These are phyloP conservation scores for Antitrichia curtipendula DNA, from an alignment of 225 moss, liverwort and hornwort genomes.

Conservation along the genomic window DNA sequence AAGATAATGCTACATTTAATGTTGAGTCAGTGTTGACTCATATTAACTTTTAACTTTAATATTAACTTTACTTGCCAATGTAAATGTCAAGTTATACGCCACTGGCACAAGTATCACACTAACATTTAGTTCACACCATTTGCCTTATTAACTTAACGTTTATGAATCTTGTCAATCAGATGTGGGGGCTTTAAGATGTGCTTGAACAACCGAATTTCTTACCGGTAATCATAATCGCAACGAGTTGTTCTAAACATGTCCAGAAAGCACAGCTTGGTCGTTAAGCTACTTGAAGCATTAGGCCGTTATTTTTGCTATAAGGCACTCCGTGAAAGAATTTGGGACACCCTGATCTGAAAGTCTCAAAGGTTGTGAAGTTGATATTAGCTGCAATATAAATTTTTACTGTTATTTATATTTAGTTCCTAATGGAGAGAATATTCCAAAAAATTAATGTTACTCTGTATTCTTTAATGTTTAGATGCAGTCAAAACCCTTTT, in stretches of 20 bases:
- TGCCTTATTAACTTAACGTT: background rate
- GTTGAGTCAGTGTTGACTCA: background rate
- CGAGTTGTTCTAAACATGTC: background rate
- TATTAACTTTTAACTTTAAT: background rate
- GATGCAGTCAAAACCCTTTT: background rate
- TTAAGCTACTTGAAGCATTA: background rate
- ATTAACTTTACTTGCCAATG: background rate
- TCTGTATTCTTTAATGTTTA: background rate
- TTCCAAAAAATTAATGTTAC: background rate
- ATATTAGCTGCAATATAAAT: background rate
- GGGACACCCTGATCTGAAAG: background rate
- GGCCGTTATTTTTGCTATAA: background rate
- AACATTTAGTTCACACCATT: background rate
- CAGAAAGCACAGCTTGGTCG: background rate
- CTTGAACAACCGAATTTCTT: background rate
- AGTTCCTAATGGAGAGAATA: background rate
- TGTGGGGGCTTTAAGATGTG: background rate
- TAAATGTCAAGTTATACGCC: background rate
- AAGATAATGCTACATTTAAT: background rate
- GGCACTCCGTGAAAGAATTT: background rate
- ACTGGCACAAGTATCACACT: background rate
- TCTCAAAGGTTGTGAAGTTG: background rate
- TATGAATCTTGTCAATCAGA: background rate
- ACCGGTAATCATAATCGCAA: background rate
- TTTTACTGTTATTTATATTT: background rate